Base-by-base conservation (phyloP, 2,329 filamentous ascomycete genomes). In the Penicillium sp. region DNA sequence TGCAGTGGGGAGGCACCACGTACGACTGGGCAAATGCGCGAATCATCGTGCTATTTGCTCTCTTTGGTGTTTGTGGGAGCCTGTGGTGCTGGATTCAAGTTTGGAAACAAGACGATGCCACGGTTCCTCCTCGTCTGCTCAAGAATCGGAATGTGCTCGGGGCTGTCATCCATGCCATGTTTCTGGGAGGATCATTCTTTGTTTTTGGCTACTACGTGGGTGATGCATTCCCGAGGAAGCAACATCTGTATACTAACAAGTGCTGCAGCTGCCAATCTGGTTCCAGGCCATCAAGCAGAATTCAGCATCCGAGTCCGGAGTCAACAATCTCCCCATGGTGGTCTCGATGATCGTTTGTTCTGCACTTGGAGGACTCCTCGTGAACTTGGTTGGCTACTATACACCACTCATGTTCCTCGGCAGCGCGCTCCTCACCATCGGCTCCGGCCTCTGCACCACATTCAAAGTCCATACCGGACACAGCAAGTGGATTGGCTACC, bases 11-110 rank as follows among this genome's bases (percentile, higher is more conserved):
- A 8, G 67, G 71, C 2, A 67, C 65, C 4, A 68, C 59, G 20
- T 68, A 72, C 28, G 27, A 65, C 1, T 77, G 74, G 74, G 56
- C 47, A 14, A 67, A 65, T 47, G 57, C 59, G 23, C 65, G 64
- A 7, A 67, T 77, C 26, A 70, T 77, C 34, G 65, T 66, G 0
- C 60, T 77, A 4, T 69, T 78, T 19, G 63, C 74, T 4, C 57
- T 78, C 1, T 75, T 75, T 39, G 68, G 67, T 5, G 64, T 77
- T 3, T 63, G 77, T n/a, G 64, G 69, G 0, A 62, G 65, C 3
- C 62, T 64, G 1, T 71, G 72, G 45, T 43, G 64, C 13, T 39
- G 36, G 1, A 58, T 71, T 45, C 67, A 73, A 41, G 30, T 53
- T 31, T 66, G 60, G 55, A 63, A 62, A 36, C 56, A 64, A 27